Conservation (phyloP, 2,329 filamentous ascomycete species). For the Rugonectria rugulosa region DNA sequence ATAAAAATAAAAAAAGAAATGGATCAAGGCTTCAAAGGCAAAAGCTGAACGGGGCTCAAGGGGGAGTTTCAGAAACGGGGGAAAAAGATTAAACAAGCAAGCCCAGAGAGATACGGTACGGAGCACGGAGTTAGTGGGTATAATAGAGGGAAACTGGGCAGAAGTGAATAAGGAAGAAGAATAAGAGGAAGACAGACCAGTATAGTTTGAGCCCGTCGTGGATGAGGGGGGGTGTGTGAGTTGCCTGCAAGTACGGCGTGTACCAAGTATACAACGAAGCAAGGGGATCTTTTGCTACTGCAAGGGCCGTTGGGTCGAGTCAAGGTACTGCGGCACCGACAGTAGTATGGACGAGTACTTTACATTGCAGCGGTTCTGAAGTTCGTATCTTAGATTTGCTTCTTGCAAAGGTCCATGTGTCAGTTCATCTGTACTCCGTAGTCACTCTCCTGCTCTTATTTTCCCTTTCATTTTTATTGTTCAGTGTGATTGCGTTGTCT, state of each 20-base stretch:
- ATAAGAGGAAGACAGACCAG: not conserved
- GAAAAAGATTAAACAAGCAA: not conserved
- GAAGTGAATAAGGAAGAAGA: not conserved
- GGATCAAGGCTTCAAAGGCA: not conserved
- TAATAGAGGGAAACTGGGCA: not conserved
- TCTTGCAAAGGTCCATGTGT: not conserved
- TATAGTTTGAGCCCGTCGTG: not conserved
- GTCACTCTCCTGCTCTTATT: not conserved
- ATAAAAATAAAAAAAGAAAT: conserved; percentile 1
- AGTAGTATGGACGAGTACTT: not conserved
- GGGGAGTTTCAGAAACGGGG: conserved; percentile 1
- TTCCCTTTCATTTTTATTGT: not conserved
- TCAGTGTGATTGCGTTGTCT: not conserved
- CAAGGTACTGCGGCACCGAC: not conserved
- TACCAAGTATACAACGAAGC: not conserved
- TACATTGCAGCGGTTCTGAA: not conserved
- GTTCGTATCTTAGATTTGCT: not conserved
- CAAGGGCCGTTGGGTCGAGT: not conserved
- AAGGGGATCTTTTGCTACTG: not conserved
- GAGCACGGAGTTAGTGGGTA: not conserved
- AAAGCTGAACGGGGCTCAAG: not conserved
- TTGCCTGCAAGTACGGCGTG: too few species aligned
- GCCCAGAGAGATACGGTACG: not conserved
- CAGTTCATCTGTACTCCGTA: not conserved
- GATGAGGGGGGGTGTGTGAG: too few species aligned